Base-by-base conservation (phyloP, 768 basidiomycete species). In the Rhizopogon vulgaris region DNA sequence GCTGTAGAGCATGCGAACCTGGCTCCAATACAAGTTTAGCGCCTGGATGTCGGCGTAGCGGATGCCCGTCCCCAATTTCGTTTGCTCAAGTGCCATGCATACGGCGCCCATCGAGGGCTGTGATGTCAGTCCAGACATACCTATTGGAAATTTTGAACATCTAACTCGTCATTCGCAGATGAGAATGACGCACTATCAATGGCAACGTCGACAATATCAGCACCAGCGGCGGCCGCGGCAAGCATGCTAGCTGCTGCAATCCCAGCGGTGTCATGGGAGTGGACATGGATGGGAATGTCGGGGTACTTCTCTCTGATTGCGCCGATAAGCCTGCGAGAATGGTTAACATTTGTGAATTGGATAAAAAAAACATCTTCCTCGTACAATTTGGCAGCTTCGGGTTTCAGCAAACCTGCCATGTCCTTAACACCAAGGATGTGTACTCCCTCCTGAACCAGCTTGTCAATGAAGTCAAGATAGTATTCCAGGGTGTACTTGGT, bases 41-140 rank as follows among this genome's bases (percentile, higher is more conserved):
- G 94, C 89, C 68, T 97, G 94, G 61, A 99, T 93, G 69, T 98
- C 92, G 60, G 91, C 90, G 67, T 95, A 94, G 48, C 89, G 87
- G 63, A 99, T 99, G 54, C 96, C 96, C 18, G 95, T 94, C 57
- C 94, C 96, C 52, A 97, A 77, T 36, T 78, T 72, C 36, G 91
- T 94, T 73, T 99, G 96, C 73, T 99, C 96, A 43, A 99, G 74
- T 25, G 96, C 95, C 75, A 84, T 82, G 71, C 87, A 88, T 36
- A 99, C 83, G 32, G 96, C 96, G 61, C 96, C 96, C 96, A 99
- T 99, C 4, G 96, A 91, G 17, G 96, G 94, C 65, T 99, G 96
- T 17, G 96, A 98, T 47, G 96, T 99, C 58, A 95, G 75, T 54
- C 96, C 96, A 52, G 95, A 98, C 88, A 99, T 95, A 73, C 91